A percentile compares a stretch with the other conserved stretches of the same genome.
Evolutionary conservation across 148 eudicot genomes (phyloP).

Genomic region (Vaccinium darrowii): DNA sequence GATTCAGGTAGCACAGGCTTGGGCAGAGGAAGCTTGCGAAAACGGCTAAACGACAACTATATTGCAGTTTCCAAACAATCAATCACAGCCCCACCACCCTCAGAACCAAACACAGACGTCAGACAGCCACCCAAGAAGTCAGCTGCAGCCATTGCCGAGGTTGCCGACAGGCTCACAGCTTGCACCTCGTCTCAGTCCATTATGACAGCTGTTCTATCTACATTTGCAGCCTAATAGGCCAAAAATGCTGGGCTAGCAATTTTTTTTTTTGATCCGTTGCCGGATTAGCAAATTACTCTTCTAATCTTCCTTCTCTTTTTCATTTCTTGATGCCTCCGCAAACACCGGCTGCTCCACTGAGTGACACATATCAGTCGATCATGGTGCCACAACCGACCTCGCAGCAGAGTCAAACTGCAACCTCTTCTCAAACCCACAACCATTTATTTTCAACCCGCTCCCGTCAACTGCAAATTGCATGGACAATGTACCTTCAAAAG

Average conservation of each 20-base stretch:
- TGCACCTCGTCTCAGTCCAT: constrained; percentile 80
- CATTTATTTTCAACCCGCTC: constrained; percentile 41
- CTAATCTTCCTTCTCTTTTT: constrained; percentile 28
- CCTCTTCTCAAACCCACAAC: constrained; percentile 45
- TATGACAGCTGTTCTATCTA: constrained; percentile 83
- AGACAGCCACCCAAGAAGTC: constrained; percentile 55
- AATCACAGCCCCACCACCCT: constrained; percentile 23
- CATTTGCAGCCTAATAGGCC: constrained; percentile 90
- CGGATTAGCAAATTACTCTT: constrained; percentile 36
- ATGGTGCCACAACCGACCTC: constrained; percentile 42
- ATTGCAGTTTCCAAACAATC: constrained; percentile 33
- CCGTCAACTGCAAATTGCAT: constrained; percentile 32
- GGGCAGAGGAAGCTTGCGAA: constrained; percentile 72
- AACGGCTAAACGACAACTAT: constrained; percentile 55
- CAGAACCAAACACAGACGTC: constrained; percentile 25
- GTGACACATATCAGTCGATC: constrained; percentile 49
- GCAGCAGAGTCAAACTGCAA: constrained; percentile 41
- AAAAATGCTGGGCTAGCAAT: constrained; percentile 49
- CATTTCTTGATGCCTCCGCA: constrained; percentile 20
- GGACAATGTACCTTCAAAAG: neutral
- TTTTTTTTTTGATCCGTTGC: constrained; percentile 13
- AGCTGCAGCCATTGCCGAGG: constrained; percentile 80
- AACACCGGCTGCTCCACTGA: constrained; percentile 31
- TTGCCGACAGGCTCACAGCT: constrained; percentile 87
- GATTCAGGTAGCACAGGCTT: constrained; percentile 78